Conservation (phyloP, 129 eudicot species). For the Chrysanthemum makinoi region DNA sequence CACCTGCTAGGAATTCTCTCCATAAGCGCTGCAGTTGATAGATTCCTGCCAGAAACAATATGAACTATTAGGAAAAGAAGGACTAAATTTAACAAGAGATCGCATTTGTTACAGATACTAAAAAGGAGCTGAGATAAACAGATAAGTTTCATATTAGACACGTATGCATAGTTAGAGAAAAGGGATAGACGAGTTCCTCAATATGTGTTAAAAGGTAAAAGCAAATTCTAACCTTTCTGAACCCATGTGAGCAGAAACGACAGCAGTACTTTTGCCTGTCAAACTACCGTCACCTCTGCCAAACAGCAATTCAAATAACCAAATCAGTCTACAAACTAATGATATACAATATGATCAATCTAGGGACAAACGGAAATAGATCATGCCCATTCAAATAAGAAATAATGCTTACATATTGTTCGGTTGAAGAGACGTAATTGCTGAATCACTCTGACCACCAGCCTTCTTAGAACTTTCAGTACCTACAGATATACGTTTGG, state of each 20-base stretch:
- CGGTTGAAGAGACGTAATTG: conserved; percentile 45
- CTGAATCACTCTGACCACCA: conserved; percentile 53
- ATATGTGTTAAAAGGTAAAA: conserved; percentile 6
- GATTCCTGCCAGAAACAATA: conserved; percentile 42
- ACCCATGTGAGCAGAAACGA: conserved; percentile 57
- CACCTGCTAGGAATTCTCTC: conserved; percentile 97
- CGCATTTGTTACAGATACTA: neutral
- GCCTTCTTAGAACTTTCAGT: conserved; percentile 57
- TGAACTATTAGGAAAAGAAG: conserved; percentile 8
- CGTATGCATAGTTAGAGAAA: neutral
- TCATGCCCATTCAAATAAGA: neutral
- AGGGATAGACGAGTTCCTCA: neutral
- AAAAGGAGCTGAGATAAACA: neutral
- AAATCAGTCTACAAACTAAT: conserved; percentile 21
- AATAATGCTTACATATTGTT: conserved; percentile 52
- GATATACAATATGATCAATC: conserved; percentile 1
- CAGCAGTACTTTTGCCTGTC: conserved; percentile 53
- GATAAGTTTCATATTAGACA: neutral
- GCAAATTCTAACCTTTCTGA: conserved; percentile 60
- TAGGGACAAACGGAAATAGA: neutral
- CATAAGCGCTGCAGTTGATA: conserved; percentile 94
- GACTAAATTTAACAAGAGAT: neutral
- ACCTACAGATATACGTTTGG: conserved; percentile 34
- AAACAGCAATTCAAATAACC: conserved; percentile 15
- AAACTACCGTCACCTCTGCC: conserved; percentile 51